Evolutionary conservation across 345 rosid genomes (phyloP).

Genomic region (Microthlaspi erraticum): DNA sequence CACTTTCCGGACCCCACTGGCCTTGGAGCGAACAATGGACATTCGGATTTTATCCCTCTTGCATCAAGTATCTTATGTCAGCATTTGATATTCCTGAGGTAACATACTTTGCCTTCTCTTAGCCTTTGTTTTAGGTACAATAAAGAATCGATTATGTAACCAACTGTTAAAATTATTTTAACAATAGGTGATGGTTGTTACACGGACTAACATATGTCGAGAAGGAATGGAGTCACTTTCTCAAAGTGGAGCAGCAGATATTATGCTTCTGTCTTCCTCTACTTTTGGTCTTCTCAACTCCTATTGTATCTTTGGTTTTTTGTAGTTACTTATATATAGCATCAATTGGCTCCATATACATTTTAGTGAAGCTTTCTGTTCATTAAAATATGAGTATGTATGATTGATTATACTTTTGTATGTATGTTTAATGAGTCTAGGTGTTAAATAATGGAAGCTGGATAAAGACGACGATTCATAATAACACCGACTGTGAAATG

Average conservation of each 20-base stretch:
- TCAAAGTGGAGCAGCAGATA: slow-evolving; percentile 80
- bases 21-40: slow-evolving; percentile 96
- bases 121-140: no score
- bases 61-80: slow-evolving; percentile 94
- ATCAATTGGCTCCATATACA: slow-evolving; percentile 96
- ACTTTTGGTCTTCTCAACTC: slow-evolving; percentile 97
- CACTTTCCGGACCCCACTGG: slow-evolving; percentile 98
- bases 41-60: slow-evolving; percentile 88
- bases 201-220: slow-evolving; percentile 81
- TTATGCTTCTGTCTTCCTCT: slow-evolving; percentile 87
- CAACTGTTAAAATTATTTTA: neutral
- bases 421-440: slow-evolving; percentile 41
- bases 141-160: neutral
- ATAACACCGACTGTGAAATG: slow-evolving; percentile 54
- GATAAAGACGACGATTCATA: slow-evolving; percentile 77
- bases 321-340: slow-evolving; percentile 91
- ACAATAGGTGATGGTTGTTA: slow-evolving; percentile 85
- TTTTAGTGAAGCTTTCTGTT: slow-evolving; percentile 95
- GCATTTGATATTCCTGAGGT: slow-evolving; percentile 92
- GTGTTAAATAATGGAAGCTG: slow-evolving; percentile 84
- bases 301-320: slow-evolving; percentile 83
- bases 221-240: slow-evolving; percentile 72
- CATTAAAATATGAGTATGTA: slow-evolving; percentile 47
- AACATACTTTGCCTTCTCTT: neutral
- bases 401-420: no score